These are phyloP conservation scores for Hygrocybe coccinea DNA, from an alignment of 768 basidiomycete genomes.

Conservation along the genomic window DNA sequence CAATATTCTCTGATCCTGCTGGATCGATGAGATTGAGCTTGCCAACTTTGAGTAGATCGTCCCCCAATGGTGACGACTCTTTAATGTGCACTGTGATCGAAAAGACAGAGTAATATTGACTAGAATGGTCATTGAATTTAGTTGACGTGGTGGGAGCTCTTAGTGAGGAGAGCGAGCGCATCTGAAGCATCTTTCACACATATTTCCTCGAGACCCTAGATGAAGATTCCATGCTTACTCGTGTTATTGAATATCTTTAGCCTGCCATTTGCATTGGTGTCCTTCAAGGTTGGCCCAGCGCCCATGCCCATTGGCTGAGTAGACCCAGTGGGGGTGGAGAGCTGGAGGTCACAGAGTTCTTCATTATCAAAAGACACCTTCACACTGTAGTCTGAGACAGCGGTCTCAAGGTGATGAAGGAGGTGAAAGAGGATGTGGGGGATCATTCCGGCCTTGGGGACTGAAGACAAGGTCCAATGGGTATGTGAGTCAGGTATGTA, in stretches of 20 bases:
- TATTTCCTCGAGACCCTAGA: constrained; percentile 94
- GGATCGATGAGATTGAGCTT: constrained; percentile 97
- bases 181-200: constrained; percentile 77
- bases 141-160: constrained; percentile 92
- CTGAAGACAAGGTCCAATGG: constrained; percentile 96
- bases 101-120: constrained; percentile 96
- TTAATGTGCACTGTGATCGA: constrained; percentile 93
- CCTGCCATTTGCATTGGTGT: constrained; percentile 36
- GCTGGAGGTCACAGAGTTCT: constrained; percentile 93
- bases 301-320: constrained; percentile 78
- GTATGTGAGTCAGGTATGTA: too few relatives aligned
- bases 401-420: constrained; percentile 80
- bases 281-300: constrained; percentile 37
- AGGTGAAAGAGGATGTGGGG: constrained; percentile 89
- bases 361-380: constrained; percentile 95
- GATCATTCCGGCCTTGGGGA: constrained; percentile 95
- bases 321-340: constrained; percentile 59
- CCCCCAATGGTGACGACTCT: constrained; percentile 69
- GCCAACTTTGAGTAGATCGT: constrained; percentile 87
- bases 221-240: constrained; percentile 82
- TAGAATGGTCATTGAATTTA: constrained; percentile 96
- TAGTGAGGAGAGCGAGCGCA: constrained; percentile 77
- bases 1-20: constrained; percentile 97
- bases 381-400: constrained; percentile 79
- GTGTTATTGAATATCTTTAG: constrained; percentile 93